Evolutionary conservation across 768 basidiomycete genomes (phyloP).

Genomic region (Leccinum disarticulatum): DNA sequence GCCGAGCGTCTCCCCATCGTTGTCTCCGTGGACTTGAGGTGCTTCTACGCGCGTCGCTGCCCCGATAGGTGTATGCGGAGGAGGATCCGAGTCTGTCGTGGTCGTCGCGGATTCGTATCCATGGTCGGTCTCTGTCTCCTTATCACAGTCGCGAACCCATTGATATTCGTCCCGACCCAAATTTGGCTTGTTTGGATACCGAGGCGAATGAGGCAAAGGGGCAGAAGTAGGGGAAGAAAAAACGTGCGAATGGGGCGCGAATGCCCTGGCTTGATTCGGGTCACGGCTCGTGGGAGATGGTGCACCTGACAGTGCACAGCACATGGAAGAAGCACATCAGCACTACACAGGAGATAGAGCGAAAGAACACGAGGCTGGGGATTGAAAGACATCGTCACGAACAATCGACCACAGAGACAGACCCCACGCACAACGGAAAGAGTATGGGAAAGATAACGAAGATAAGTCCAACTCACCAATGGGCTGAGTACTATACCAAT

Average conservation of each 20-base stretch:
- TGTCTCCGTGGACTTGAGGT: conserved; percentile 15
- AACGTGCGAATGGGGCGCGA: conserved; percentile 5
- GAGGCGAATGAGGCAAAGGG: conserved; percentile 1
- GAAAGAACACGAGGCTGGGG: neutral
- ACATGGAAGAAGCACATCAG: conserved; percentile 9
- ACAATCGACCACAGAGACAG: neutral
- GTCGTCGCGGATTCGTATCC: conserved; percentile 30
- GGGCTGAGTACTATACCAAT: conserved; percentile 20
- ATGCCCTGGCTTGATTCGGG: conserved; percentile 5
- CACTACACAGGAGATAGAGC: conserved; percentile 1
- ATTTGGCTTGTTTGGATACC: conserved; percentile 2
- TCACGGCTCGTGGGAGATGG: conserved; percentile 14
- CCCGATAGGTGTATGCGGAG: conserved; percentile 27
- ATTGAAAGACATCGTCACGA: neutral
- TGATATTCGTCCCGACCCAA: conserved; percentile 6
- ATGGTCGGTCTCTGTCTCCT: conserved; percentile 24
- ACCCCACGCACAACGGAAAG: neutral
- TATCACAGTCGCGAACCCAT: conserved; percentile 17
- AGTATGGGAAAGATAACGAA: neutral
- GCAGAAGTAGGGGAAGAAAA: conserved; percentile 3
- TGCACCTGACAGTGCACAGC: conserved; percentile 13
- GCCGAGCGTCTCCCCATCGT: conserved; percentile 7
- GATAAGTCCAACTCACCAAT: conserved; percentile 19
- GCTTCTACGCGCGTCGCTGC: conserved; percentile 6
- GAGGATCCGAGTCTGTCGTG: conserved; percentile 28